A percentile compares a stretch with the other conserved stretches of the same genome.
phyloP scores from a whole-genome alignment of 176 grass and related monocot genomes.

The Cenchrus purpureus region DNA sequence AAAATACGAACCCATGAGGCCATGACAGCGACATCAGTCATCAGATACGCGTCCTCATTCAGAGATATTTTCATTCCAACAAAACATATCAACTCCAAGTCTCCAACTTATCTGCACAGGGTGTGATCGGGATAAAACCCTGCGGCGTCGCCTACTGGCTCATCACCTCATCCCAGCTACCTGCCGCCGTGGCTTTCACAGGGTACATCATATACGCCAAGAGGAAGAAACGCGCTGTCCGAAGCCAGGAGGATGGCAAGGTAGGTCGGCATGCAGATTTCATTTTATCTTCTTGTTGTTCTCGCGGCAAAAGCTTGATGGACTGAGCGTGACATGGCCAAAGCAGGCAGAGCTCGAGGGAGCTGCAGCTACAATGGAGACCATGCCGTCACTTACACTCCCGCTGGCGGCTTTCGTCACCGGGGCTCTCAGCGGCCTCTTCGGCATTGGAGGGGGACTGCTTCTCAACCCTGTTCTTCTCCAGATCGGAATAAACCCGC shows the following conservation, averaged over 20 bases:
- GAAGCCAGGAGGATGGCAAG: conserved; percentile 43
- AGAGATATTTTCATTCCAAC: not conserved
- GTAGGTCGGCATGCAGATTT: not conserved
- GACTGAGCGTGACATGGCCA: not conserved
- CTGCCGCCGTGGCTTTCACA: conserved; percentile 72
- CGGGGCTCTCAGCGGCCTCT: conserved; percentile 78
- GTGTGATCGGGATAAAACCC: conserved; percentile 60
- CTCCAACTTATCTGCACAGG: conserved; percentile 52
- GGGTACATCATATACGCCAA: conserved; percentile 63
- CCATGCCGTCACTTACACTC: conserved; percentile 50
- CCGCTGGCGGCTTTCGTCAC: conserved; percentile 65
- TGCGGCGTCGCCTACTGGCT: conserved; percentile 75
- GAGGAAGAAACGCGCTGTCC: conserved; percentile 41
- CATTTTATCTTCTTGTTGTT: not conserved
- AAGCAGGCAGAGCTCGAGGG: conserved; percentile 31
- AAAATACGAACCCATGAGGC: not conserved
- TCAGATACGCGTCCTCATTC: not conserved
- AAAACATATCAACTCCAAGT: not conserved
- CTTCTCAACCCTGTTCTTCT: conserved; percentile 85
- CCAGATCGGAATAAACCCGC: conserved; percentile 73
- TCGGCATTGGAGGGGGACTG: conserved; percentile 84
- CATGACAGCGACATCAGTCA: not conserved
- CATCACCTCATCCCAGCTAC: conserved; percentile 64
- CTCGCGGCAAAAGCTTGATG: not conserved
- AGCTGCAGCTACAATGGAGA: not conserved